Conservation (phyloP, 2,329 filamentous ascomycete genomes). For the Penicillium italicum region DNA sequence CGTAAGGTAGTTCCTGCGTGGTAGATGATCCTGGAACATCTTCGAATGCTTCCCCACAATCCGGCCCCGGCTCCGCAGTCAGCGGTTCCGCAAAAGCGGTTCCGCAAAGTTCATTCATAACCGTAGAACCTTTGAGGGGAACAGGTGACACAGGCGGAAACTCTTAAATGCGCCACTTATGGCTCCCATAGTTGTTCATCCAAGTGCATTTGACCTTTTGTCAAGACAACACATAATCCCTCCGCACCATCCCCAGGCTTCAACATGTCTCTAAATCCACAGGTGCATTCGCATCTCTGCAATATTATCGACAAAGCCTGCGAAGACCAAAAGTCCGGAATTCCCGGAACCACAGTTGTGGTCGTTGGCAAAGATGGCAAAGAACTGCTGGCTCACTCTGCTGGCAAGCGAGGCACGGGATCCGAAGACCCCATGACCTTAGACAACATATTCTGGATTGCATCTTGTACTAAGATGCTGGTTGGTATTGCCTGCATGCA, state of each 20-base stretch:
- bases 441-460: constrained; percentile 55
- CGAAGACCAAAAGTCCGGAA: constrained; percentile 2
- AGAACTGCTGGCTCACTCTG: not conserved
- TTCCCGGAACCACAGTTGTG: not conserved
- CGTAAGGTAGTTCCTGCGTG: no score
- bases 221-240: not conserved
- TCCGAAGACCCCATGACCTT: constrained; percentile 47
- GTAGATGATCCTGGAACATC: no score
- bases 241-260: not conserved
- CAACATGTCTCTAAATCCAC: not conserved
- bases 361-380: constrained; percentile 4
- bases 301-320: constrained; percentile 12
- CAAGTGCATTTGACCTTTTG: not conserved
- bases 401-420: constrained; percentile 24
- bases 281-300: not conserved
- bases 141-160: no score
- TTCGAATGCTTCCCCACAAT: not conserved
- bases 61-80: not conserved
- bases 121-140: no score
- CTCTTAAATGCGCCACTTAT: not conserved
- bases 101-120: no score
- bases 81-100: constrained; percentile 4
- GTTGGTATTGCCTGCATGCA: constrained; percentile 48
- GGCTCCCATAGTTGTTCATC: not conserved
- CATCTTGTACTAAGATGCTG: constrained; percentile 51